Evolutionary conservation across 305 asterid species (phyloP).

Genomic region (Fraxinus paxiana): DNA sequence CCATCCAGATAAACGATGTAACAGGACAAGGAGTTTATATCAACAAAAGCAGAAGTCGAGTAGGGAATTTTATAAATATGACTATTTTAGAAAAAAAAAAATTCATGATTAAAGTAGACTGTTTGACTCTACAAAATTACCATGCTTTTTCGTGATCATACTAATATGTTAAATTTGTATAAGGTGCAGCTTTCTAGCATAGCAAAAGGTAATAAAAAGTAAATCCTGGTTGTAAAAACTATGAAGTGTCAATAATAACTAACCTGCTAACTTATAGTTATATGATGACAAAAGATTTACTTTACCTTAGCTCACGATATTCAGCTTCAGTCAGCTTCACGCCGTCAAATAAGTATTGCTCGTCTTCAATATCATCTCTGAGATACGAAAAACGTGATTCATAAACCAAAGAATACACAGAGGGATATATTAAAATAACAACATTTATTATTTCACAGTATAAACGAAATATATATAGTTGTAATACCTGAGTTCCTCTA

Average conservation of each 20-base stretch:
- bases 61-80: background rate
- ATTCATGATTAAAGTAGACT: background rate
- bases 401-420: slow-evolving; percentile 4
- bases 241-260: slow-evolving; percentile 2
- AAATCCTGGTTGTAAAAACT: slow-evolving; percentile 16
- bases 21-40: background rate
- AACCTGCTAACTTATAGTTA: background rate
- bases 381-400: slow-evolving; percentile 3
- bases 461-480: slow-evolving; percentile 15
- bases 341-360: slow-evolving; percentile 69
- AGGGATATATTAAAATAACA: slow-evolving; percentile 20
- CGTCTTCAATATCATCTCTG: slow-evolving; percentile 82
- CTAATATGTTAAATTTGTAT: background rate
- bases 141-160: background rate
- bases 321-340: slow-evolving; percentile 68
- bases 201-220: slow-evolving; percentile 5
- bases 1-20: background rate
- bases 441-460: background rate
- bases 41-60: background rate
- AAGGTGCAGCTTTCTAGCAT: slow-evolving; percentile 12
- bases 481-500: slow-evolving; percentile 63
- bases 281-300: slow-evolving; percentile 12
- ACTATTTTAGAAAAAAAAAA: background rate
- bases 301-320: slow-evolving; percentile 48
- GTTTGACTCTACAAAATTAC: slow-evolving; percentile 1